A percentile compares a stretch with the other conserved stretches of the same genome.
Evolutionary conservation across 306 rosid genomes (phyloP).

Genomic region (Mimosa bimucronata): DNA sequence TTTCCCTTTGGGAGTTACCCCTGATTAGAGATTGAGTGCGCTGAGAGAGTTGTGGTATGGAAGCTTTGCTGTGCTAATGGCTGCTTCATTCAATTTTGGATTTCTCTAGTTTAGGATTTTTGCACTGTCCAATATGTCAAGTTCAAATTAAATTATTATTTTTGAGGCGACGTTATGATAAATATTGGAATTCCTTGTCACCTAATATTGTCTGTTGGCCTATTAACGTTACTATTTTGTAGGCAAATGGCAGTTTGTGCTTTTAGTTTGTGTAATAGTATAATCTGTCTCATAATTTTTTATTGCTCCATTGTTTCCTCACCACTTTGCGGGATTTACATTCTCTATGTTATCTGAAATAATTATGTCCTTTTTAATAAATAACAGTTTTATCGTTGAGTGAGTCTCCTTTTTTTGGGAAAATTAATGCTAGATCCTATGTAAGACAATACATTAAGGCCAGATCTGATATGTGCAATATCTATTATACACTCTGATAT

Average conservation of each 20-base stretch:
- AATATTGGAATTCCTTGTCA: neutral
- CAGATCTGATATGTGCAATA: too few relatives aligned
- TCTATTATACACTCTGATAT: too few relatives aligned
- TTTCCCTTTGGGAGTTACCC: neutral
- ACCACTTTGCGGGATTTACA: neutral
- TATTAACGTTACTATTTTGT: neutral
- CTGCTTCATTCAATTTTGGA: neutral
- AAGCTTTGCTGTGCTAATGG: constrained; percentile 3
- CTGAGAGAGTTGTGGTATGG: constrained; percentile 18
- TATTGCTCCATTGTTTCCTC: neutral
- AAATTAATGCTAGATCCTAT: too few relatives aligned
- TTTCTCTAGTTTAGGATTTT: neutral
- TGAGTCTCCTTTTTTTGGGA: too few relatives aligned
- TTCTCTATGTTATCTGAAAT: neutral
- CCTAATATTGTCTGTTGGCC: neutral
- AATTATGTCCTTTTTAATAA: neutral
- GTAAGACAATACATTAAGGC: too few relatives aligned
- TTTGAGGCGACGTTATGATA: neutral
- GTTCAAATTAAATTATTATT: neutral
- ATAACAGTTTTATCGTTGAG: neutral
- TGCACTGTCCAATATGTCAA: neutral
- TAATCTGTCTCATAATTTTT: too few relatives aligned
- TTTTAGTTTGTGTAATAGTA: neutral
- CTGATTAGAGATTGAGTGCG: constrained; percentile 6
- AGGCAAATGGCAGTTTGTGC: neutral